Conservation (phyloP, 2,329 filamentous ascomycete genomes). For the Aspergillus sp. region DNA sequence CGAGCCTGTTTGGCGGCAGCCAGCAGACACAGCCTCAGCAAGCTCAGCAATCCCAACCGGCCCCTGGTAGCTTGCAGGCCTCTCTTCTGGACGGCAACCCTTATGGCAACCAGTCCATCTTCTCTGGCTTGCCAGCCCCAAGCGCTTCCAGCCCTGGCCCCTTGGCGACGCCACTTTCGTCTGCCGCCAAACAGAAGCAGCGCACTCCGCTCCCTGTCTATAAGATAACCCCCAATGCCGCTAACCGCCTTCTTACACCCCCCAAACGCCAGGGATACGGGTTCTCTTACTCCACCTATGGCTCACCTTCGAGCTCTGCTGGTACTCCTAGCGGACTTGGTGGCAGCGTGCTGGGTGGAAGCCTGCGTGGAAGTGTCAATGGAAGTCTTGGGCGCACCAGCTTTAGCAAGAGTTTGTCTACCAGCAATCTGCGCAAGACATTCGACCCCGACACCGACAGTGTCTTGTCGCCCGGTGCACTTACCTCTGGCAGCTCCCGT, state of each 20-base stretch:
- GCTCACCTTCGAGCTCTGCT: conserved; percentile 70
- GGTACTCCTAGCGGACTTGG: conserved; percentile 70
- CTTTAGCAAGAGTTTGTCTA: conserved; percentile 84
- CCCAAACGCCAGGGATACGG: conserved; percentile 81
- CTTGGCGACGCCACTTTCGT: conserved; percentile 83
- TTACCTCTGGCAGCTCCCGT: conserved; percentile 68
- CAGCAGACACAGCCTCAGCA: conserved; percentile 57
- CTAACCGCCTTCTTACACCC: conserved; percentile 77
- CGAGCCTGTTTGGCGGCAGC: conserved; percentile 56
- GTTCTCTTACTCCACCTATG: conserved; percentile 90
- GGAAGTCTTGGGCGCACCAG: conserved; percentile 65
- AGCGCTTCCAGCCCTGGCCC: conserved; percentile 74
- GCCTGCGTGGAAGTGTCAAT: conserved; percentile 40
- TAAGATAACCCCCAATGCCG: conserved; percentile 79
- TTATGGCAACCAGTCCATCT: conserved; percentile 85
- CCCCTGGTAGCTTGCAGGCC: conserved; percentile 62
- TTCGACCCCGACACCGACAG: conserved; percentile 78
- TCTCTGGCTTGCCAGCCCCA: conserved; percentile 69
- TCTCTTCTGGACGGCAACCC: conserved; percentile 83
- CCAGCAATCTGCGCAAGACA: conserved; percentile 79
- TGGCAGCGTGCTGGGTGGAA: conserved; percentile 60
- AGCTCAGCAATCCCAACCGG: conserved; percentile 46
- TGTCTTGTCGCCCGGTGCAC: conserved; percentile 80
- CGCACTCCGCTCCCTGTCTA: conserved; percentile 80
- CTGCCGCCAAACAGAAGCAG: conserved; percentile 73